Conservation (phyloP, 2,329 filamentous ascomycete species). For the Sclerotinia borealis region DNA sequence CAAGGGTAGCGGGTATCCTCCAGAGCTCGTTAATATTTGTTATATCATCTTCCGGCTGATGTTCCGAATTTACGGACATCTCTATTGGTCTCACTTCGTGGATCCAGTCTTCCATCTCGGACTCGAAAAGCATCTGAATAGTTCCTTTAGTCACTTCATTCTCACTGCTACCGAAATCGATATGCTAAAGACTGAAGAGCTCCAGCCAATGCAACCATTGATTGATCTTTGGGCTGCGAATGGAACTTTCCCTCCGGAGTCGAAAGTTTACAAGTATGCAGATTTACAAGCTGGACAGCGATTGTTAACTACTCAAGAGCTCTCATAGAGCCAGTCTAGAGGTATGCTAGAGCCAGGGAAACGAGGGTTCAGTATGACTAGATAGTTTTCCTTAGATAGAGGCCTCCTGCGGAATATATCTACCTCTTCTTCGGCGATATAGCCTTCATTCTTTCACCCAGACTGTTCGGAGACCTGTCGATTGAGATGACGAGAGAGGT, state of each 20-base stretch:
- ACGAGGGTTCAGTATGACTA: no score
- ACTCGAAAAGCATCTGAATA: constrained; percentile 75
- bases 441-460: no score
- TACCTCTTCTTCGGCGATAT: no score
- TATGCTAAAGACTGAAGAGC: constrained; percentile 80
- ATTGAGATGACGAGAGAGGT: no score
- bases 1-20: constrained; percentile 86
- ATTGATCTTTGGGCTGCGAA: constrained; percentile 89
- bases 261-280: constrained; percentile 59
- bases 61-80: constrained; percentile 95
- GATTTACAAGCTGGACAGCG: constrained; percentile 55
- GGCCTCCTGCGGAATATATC: no score
- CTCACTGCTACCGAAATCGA: constrained; percentile 73
- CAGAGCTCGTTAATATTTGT: constrained; percentile 82
- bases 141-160: constrained; percentile 80
- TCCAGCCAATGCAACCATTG: constrained; percentile 91
- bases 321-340: no score
- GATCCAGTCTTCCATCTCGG: constrained; percentile 80
- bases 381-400: no score
- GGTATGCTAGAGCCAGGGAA: no score
- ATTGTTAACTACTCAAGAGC: no score
- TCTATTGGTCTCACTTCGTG: constrained; percentile 93
- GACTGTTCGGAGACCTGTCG: no score
- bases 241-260: constrained; percentile 75
- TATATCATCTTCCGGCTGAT: constrained; percentile 95